Conservation (phyloP, 2,329 filamentous ascomycete genomes). For the Leptographium galeiforme region DNA sequence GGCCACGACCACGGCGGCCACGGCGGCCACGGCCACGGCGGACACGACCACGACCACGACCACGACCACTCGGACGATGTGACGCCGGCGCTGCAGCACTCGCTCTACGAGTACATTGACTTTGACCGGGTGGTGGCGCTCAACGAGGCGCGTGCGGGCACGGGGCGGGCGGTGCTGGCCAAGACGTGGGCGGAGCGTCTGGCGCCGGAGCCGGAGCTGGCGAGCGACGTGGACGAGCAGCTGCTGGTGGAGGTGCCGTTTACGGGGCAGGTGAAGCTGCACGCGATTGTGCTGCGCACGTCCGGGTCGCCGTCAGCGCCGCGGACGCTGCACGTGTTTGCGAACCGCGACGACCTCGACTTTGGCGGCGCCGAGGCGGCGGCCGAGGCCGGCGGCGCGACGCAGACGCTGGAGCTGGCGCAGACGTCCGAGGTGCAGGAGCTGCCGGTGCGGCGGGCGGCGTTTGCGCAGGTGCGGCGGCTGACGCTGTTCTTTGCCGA, state of each 20-base stretch:
- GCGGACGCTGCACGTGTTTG: slow-evolving; percentile 70
- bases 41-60: slow-evolving; percentile 35
- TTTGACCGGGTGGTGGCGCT: slow-evolving; percentile 75
- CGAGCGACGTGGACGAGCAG: slow-evolving; percentile 83
- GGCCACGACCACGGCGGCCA: background rate
- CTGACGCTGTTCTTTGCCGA: slow-evolving; percentile 82
- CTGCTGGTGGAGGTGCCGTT: slow-evolving; percentile 93
- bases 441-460: slow-evolving; percentile 71
- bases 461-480: slow-evolving; percentile 75
- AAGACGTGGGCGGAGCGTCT: slow-evolving; percentile 87
- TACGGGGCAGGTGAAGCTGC: slow-evolving; percentile 84
- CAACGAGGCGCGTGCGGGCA: slow-evolving; percentile 60
- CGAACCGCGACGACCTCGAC: slow-evolving; percentile 79
- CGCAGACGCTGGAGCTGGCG: slow-evolving; percentile 61
- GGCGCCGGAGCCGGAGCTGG: slow-evolving; percentile 56
- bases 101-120: slow-evolving; percentile 83
- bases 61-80: slow-evolving; percentile 91
- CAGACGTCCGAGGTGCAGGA: slow-evolving; percentile 77
- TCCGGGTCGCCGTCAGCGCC: slow-evolving; percentile 59
- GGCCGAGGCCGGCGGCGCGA: slow-evolving; percentile 34
- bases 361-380: slow-evolving; percentile 63
- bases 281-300: slow-evolving; percentile 75
- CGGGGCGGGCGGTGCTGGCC: slow-evolving; percentile 63
- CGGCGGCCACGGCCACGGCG: slow-evolving; percentile 1
- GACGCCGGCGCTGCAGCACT: slow-evolving; percentile 78